These are phyloP conservation scores for Suillus alpinus DNA, from an alignment of 768 basidiomycete genomes.

Conservation along the genomic window DNA sequence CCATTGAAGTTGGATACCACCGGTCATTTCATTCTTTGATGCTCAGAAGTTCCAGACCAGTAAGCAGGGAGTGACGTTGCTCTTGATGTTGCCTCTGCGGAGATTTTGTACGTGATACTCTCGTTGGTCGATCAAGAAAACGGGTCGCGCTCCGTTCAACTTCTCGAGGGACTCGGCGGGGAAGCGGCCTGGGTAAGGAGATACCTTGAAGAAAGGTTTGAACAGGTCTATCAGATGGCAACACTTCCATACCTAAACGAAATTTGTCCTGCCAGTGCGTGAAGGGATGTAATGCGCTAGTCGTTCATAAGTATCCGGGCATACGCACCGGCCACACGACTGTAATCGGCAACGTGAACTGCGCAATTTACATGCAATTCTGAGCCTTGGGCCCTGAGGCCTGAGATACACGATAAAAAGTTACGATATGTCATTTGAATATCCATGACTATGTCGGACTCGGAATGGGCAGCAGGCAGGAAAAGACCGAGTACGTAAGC, in stretches of 20 bases:
- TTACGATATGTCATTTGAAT: background rate
- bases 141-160: conserved; percentile 2
- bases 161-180: background rate
- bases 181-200: conserved; percentile 1
- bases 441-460: background rate
- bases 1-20: background rate
- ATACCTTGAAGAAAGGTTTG: conserved; percentile 5
- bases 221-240: conserved; percentile 3
- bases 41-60: conserved; percentile 27
- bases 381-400: background rate
- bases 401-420: background rate
- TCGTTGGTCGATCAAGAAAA: background rate
- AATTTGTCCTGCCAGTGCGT: background rate
- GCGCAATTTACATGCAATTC: background rate
- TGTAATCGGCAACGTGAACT: background rate
- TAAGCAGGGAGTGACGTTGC: conserved; percentile 58
- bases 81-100: conserved; percentile 62
- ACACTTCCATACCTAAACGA: background rate
- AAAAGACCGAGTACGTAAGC: background rate
- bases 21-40: background rate
- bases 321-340: too few species aligned
- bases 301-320: too few species aligned
- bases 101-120: conserved; percentile 64
- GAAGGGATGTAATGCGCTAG: background rate
- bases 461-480: background rate